Evolutionary conservation across 2,329 filamentous ascomycete species (phyloP).

Genomic region (Monilinia polystroma): DNA sequence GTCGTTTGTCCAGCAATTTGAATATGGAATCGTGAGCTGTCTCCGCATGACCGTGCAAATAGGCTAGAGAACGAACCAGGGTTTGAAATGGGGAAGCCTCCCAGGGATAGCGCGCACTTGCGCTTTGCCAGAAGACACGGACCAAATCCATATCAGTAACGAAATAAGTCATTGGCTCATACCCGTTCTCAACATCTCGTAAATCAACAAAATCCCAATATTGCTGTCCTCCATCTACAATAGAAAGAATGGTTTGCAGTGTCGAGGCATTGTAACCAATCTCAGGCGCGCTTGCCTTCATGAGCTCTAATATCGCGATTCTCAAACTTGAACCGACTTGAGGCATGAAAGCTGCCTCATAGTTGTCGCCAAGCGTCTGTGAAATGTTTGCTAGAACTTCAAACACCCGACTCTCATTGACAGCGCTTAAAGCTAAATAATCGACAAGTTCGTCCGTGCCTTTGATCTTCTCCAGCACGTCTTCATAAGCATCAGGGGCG

Average conservation of each 20-base stretch:
- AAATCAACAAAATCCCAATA: conserved; percentile 40
- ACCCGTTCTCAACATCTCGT: conserved; percentile 44
- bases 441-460: conserved; percentile 44
- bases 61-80: conserved; percentile 66
- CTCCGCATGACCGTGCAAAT: conserved; percentile 42
- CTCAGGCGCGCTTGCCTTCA: conserved; percentile 35
- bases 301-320: conserved; percentile 40
- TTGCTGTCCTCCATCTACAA: conserved; percentile 35
- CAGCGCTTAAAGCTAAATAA: conserved; percentile 48
- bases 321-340: conserved; percentile 42
- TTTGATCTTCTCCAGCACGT: conserved; percentile 47
- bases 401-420: conserved; percentile 49
- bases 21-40: conserved; percentile 43
- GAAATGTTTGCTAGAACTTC: conserved; percentile 48
- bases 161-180: conserved; percentile 50
- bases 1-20: conserved; percentile 62
- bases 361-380: conserved; percentile 43
- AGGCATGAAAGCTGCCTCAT: conserved; percentile 43
- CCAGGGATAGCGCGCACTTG: conserved; percentile 78
- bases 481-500: conserved; percentile 41
- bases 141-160: conserved; percentile 45
- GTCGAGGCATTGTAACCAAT: conserved; percentile 42
- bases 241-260: conserved; percentile 39
- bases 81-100: conserved; percentile 78
- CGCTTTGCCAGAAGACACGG: conserved; percentile 56